A percentile compares a stretch with the other conserved stretches of the same genome.
phyloP scores from a whole-genome alignment of 1,139 yeast genomes.

The Pneumocystis jirovecii region DNA sequence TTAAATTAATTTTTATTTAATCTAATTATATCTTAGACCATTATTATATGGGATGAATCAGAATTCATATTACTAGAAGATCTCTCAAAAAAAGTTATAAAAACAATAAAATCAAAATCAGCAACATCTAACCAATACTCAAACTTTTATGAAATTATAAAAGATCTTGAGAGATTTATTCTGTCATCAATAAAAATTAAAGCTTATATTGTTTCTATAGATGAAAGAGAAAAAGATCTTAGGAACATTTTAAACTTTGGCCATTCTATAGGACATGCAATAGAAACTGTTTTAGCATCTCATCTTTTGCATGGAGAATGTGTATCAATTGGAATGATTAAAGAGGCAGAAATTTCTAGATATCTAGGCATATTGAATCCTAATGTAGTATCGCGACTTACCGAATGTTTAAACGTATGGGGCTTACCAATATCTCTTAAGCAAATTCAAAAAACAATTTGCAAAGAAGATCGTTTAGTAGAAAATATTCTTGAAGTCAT shows the following conservation, averaged over 20 bases:
- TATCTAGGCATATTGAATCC: slow-evolving; percentile 79
- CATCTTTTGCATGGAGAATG: slow-evolving; percentile 96
- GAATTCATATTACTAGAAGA: slow-evolving; percentile 76
- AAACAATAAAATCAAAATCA: slow-evolving; percentile 25
- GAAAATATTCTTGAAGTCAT: slow-evolving; percentile 61
- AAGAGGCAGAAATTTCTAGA: slow-evolving; percentile 88
- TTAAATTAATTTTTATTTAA: neutral
- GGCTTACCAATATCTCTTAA: slow-evolving; percentile 68
- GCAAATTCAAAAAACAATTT: slow-evolving; percentile 53
- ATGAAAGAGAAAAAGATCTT: slow-evolving; percentile 90
- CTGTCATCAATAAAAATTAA: slow-evolving; percentile 77
- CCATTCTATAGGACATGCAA: slow-evolving; percentile 96
- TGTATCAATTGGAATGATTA: slow-evolving; percentile 85
- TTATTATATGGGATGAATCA: slow-evolving; percentile 88
- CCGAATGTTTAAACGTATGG: slow-evolving; percentile 70
- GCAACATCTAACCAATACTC: neutral
- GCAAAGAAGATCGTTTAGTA: slow-evolving; percentile 54
- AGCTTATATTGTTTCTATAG: slow-evolving; percentile 84
- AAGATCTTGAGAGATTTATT: slow-evolving; percentile 65
- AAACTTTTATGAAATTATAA: slow-evolving; percentile 32
- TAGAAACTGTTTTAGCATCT: slow-evolving; percentile 90
- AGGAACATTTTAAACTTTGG: slow-evolving; percentile 90
- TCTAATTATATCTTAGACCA: slow-evolving; percentile 34
- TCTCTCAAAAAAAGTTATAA: slow-evolving; percentile 52
- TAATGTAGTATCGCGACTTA: slow-evolving; percentile 80